Evolutionary conservation across 305 asterid species (phyloP), one percentile per base, ranked within the genome.

Genomic region (Solanum hybrid): DNA sequence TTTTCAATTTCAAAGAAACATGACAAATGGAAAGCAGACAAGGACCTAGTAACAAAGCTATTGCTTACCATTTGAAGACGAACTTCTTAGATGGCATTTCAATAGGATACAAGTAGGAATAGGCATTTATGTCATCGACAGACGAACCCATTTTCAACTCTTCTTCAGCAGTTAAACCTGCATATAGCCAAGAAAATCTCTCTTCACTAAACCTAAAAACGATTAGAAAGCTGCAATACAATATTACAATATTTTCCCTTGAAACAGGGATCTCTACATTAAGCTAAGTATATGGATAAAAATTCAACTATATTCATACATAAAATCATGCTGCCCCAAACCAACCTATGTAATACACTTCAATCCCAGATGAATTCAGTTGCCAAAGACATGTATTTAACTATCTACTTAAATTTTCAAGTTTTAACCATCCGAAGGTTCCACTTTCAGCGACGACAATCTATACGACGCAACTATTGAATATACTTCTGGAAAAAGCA

Each of bases 41-140:
- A 51, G 31, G 73, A 84, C 36, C 27, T 84, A 31, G 31, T 45
- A 31, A 84, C 39, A 12, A 84, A 84, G 41, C 76, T 29, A 31
- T 17, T 29, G 79, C 93, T 90, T 92, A 96, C 99, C 99, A 97
- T 94, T 95, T 96, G 94, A 97, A 96, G 93, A 92, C 92, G 89
- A 92, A 93, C 89, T 96, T 95, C 70, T 93, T 90, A n/a, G 96
- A 91, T 89, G 98, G 96, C 92, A 95, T 76, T 90, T 92, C 94
- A 73, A 90, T 90, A 4, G 99, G 99, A 92, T 93, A 96, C 90
- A 91, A 36, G 93, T 96, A 97, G n/a, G 99, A 95, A 93, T 95
- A 96, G 87, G 97, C 96, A 95, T 97, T 97, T 91, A 93, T 92
- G 73, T 96, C 96, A 92, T 97, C 99, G 86, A 93, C 94, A 7